Evolutionary conservation across 108 stramenopile species (phyloP), one percentile per base, ranked within the genome.

Genomic region (Cyclotella baltica): DNA sequence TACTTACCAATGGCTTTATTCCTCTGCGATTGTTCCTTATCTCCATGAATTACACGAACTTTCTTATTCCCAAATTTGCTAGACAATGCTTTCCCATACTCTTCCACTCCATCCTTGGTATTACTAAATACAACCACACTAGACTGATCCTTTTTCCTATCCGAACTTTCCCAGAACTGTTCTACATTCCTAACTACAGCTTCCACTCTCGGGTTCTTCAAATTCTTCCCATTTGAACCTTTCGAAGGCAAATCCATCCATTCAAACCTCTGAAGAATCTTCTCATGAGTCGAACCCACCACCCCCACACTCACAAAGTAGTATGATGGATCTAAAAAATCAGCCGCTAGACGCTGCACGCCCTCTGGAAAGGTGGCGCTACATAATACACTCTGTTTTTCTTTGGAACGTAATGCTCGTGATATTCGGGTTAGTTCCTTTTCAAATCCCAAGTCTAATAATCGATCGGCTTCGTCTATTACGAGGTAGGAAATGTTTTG

Each of bases 401-500:
- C 23, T 13, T 20, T 69, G 31, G 11, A 15, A 15, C 70, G 31
- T 9, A 43, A 71, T 5, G 53, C 28, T n/a, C 30, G 28, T 43
- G 40, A 43, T 11, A 43, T 43, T 27, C 50, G 15, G 57, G 37
- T 81, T 72, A 96, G 92, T 72, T 95, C 92, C 52, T 83, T 73
- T 22, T 91, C 92, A 50, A 98, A 89, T 5, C 97, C 98, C 90
- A 97, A 81, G 72, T 98, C 98, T 46, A 97, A 62, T 29, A 98
- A 77, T 8, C 97, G 92, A 81, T 98, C 98, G 0, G 89, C 93
- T 81, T 98, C 98, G 75, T 98, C 97, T 53, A 97, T 62, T 0
- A 98, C 96, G 11, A 98, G 72, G 92, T 92, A 97, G 35, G 85
- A 38, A 8, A 96, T 51, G 23, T 83, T 47, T 4, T 55, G 50